A percentile compares a stretch with the other conserved stretches of the same genome.
Conservation (phyloP, 2,329 filamentous ascomycete genomes). For the Alternaria panax region DNA sequence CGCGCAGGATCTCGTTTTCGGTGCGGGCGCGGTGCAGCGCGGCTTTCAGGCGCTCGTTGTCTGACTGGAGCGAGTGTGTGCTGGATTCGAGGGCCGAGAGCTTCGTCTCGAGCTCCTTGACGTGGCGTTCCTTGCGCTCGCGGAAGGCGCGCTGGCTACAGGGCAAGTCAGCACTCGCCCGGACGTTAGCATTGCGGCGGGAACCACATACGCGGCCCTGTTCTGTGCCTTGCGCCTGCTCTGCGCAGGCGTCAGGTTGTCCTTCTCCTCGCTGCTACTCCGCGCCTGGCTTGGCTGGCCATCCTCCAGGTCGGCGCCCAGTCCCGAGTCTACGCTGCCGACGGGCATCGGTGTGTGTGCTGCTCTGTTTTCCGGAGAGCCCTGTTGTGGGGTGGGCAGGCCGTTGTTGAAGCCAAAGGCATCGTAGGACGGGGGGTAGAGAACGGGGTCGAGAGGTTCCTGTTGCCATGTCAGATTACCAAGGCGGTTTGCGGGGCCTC, state of each 20-base stretch:
- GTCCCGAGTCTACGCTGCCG: constrained; percentile 54
- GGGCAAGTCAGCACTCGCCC: background rate
- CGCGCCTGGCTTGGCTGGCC: constrained; percentile 41
- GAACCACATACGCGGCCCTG: constrained; percentile 69
- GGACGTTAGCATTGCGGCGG: too few relatives aligned
- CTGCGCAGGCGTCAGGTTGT: constrained; percentile 56
- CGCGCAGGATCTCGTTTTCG: constrained; percentile 91
- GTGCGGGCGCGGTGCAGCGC: constrained; percentile 84
- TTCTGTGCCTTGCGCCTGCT: constrained; percentile 74
- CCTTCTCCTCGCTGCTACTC: constrained; percentile 58
- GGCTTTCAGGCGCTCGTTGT: constrained; percentile 86
- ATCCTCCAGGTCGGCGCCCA: constrained; percentile 51
- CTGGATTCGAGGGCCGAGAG: constrained; percentile 78
- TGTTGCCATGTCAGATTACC: constrained; percentile 39
- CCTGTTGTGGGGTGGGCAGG: constrained; percentile 39
- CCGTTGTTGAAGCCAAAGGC: constrained; percentile 38
- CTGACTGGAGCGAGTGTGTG: constrained; percentile 74
- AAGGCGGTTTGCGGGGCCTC: constrained; percentile 7
- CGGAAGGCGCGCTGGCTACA: constrained; percentile 90
- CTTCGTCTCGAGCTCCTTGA: constrained; percentile 90
- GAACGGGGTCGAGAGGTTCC: constrained; percentile 55
- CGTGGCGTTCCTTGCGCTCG: constrained; percentile 92
- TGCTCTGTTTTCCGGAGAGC: constrained; percentile 41
- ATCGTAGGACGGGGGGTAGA: constrained; percentile 39
- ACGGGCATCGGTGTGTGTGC: constrained; percentile 43